Evolutionary conservation across 2,329 filamentous ascomycete genomes (phyloP).

Genomic region (Graphilbum sp.): DNA sequence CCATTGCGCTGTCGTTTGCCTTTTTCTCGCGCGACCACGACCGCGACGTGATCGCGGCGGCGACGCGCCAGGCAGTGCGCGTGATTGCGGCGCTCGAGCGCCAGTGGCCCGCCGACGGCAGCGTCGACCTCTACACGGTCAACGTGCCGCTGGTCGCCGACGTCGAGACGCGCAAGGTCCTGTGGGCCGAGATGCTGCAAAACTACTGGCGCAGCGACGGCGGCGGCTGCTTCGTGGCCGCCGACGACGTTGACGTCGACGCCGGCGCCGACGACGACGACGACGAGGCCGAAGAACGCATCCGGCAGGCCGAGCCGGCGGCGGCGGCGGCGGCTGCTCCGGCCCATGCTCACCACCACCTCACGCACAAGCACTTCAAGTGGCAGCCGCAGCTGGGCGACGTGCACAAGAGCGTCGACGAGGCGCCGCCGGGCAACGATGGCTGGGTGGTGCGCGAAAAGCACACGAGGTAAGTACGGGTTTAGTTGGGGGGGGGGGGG

Average conservation of each 20-base stretch:
- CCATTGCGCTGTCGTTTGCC: constrained; percentile 78
- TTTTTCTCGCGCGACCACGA: constrained; percentile 81
- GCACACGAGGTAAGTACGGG: constrained; percentile 49
- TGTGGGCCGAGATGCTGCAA: constrained; percentile 79
- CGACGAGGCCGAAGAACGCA: constrained; percentile 54
- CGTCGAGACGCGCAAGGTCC: constrained; percentile 52
- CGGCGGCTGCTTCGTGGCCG: constrained; percentile 75
- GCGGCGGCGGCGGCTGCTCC: constrained; percentile 12
- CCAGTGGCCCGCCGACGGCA: constrained; percentile 52
- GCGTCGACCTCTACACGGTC: constrained; percentile 73
- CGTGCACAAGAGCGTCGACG: constrained; percentile 75
- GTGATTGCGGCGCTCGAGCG: constrained; percentile 64
- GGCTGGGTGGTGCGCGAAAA: constrained; percentile 86
- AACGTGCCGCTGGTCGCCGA: constrained; percentile 77
- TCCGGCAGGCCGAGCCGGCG: constrained; percentile 46
- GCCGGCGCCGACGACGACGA: constrained; percentile 34
- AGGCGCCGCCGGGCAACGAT: constrained; percentile 66
- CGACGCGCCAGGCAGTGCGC: constrained; percentile 55
- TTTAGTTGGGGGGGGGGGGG: neutral
- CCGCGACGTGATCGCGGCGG: constrained; percentile 60
- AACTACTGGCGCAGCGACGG: constrained; percentile 73
- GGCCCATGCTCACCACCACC: constrained; percentile 13
- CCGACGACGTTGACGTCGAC: constrained; percentile 40
- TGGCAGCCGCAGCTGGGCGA: constrained; percentile 82
- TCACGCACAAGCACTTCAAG: constrained; percentile 70